Conservation (phyloP, 345 rosid species). For the Pugionium dolabratum region DNA sequence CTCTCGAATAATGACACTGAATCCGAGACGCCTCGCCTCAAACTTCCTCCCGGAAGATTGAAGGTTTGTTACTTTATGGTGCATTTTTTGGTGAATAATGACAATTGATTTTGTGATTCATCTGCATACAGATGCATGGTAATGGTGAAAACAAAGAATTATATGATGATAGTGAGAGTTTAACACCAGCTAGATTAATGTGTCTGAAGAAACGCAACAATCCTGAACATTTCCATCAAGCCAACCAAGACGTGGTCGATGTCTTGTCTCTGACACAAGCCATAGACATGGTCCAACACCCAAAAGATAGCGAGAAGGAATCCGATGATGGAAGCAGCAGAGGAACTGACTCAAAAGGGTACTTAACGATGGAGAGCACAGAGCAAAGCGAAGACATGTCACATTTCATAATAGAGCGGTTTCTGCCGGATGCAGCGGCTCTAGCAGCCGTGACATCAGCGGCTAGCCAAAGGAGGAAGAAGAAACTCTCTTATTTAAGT, state of each 20-base stretch:
- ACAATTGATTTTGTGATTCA: constrained; percentile 13
- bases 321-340: constrained; percentile 32
- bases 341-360: constrained; percentile 37
- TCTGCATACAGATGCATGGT: constrained; percentile 35
- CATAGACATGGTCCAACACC: constrained; percentile 68
- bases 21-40: constrained; percentile 60
- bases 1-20: constrained; percentile 34
- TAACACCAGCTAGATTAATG: constrained; percentile 40
- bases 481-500: constrained; percentile 35
- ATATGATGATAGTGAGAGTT: constrained; percentile 36
- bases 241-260: constrained; percentile 45
- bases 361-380: constrained; percentile 43
- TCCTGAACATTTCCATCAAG: constrained; percentile 15
- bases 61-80: constrained; percentile 37
- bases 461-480: constrained; percentile 44
- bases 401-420: constrained; percentile 71
- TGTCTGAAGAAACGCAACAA: constrained; percentile 27
- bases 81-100: background rate
- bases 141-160: constrained; percentile 42
- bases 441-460: constrained; percentile 68
- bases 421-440: constrained; percentile 76
- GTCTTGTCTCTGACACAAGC: constrained; percentile 78
- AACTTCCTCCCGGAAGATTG: constrained; percentile 63
- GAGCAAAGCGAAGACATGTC: constrained; percentile 42
- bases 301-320: constrained; percentile 36